These are phyloP conservation scores for Plasmopara muralis DNA, from an alignment of 352 stramenopile genomes.

Conservation along the genomic window DNA sequence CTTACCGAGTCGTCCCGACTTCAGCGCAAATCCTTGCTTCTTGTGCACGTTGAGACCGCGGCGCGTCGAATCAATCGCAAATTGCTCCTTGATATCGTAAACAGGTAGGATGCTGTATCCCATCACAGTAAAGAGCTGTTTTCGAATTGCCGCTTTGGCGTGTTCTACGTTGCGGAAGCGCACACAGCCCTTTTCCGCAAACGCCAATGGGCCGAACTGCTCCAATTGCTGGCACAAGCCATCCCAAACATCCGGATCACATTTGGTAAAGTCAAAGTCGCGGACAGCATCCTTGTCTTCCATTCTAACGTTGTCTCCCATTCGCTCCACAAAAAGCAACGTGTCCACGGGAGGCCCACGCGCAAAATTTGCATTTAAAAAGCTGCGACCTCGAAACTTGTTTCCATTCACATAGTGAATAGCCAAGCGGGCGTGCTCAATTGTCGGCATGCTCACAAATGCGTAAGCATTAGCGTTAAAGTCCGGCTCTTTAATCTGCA, in stretches of 20 bases:
- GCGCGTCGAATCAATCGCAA: constrained; percentile 42
- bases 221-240: constrained; percentile 37
- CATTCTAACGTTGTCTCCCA: constrained; percentile 22
- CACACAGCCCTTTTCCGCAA: constrained; percentile 36
- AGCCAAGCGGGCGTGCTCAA: constrained; percentile 40
- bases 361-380: constrained; percentile 65
- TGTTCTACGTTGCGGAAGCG: constrained; percentile 46
- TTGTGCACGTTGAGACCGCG: constrained; percentile 15
- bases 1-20: constrained; percentile 49
- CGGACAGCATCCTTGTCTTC: constrained; percentile 38
- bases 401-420: constrained; percentile 40
- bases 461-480: constrained; percentile 39
- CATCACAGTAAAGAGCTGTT: constrained; percentile 39
- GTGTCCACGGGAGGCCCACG: constrained; percentile 57
- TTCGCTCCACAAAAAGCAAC: constrained; percentile 57
- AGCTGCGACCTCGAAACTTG: constrained; percentile 30
- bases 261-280: constrained; percentile 39
- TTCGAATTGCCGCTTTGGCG: constrained; percentile 53
- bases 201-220: constrained; percentile 40
- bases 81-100: constrained; percentile 65
- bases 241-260: constrained; percentile 40
- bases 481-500: constrained; percentile 56
- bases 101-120: constrained; percentile 52
- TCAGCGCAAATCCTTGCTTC: constrained; percentile 46
- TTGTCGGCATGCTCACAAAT: constrained; percentile 58